Base-by-base conservation (phyloP, 2,329 filamentous ascomycete species). In the Fusarium falciforme region DNA sequence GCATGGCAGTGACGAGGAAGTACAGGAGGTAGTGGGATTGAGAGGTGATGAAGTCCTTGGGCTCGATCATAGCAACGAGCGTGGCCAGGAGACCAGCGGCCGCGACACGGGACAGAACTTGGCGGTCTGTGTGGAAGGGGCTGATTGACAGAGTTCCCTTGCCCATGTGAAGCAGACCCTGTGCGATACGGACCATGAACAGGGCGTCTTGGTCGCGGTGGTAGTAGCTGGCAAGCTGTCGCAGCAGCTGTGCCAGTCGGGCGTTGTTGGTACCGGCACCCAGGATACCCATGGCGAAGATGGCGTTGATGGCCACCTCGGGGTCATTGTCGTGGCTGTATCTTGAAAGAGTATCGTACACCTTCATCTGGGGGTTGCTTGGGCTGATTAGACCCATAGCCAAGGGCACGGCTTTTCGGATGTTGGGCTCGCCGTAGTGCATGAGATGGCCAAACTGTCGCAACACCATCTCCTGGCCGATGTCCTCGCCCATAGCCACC, bases 241-340 rank as follows among this genome's bases (percentile, higher is more conserved):
- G 90, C 44, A 99, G 90, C 60, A 99, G 89, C 85, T 99, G 96
- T 61, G 96, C 97, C 77, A 99, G 87, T 84, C 96, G 93, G 58
- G 96, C 97, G 81, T 99, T 99, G 89, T 99, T 99, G 64, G 96
- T 99, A 78, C 96, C 96, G 3, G 96, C 96, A 79, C 96, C 96
- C 40, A 98, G 89, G 68, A 99, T 92, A 84, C 96, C 96, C 96
- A 99, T 99, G 76, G 96, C 95, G 80, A 99, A 99, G 81, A 99
- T 99, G 79, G 96, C 95, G 81, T 98, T 99, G 84, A 99, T 93
- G 42, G 96, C 96, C 55, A 99, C 96, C 79, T 99, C 96, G 72
- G 96, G 97, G 85, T 99, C 96, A 77, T 96, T 99, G 86, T 99
- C 96, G 89, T 99, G 96, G 74, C 93, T 97, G 89, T 99, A 99